Percentiles rank a stretch among this genome's conserved stretches.
These are phyloP conservation scores for Pseudozyma thailandica DNA, from an alignment of 1,284 basidiomycete species.

Conservation along the genomic window DNA sequence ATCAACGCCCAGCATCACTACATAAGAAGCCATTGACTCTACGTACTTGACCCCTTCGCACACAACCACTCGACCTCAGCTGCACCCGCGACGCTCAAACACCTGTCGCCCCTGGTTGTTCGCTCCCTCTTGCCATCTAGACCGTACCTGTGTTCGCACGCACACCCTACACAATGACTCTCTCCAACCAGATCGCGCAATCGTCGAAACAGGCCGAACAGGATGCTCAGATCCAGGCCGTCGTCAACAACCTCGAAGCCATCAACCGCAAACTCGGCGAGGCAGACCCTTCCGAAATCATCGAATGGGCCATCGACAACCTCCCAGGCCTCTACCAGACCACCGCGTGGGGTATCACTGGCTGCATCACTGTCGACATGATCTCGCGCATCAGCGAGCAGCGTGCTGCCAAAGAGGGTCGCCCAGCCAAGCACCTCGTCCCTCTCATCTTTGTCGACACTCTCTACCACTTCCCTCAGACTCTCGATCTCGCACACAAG, in stretches of 20 bases:
- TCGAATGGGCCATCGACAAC: conserved; percentile 67
- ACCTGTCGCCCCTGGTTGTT: not conserved
- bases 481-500: conserved; percentile 83
- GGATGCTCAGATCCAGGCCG: conserved; percentile 46
- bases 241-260: conserved; percentile 52
- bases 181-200: conserved; percentile 32
- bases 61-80: not conserved
- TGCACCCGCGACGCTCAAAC: not conserved
- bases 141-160: not conserved
- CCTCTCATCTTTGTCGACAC: conserved; percentile 76
- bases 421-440: conserved; percentile 58
- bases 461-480: conserved; percentile 94
- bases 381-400: conserved; percentile 59
- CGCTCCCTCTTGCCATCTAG: not conserved
- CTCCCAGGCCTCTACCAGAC: conserved; percentile 67
- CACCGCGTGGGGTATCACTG: conserved; percentile 66
- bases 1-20: too few relatives aligned
- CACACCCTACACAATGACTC: conserved; percentile 23
- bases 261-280: conserved; percentile 64
- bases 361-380: conserved; percentile 67
- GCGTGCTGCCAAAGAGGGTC: conserved; percentile 45
- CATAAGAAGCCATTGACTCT: too few relatives aligned
- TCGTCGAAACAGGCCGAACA: conserved; percentile 44
- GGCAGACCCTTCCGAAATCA: conserved; percentile 61
- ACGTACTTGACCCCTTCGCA: too few relatives aligned